These are phyloP conservation scores for Crithidia mellificae DNA, from an alignment of 208 protist species.

Conservation along the genomic window DNA sequence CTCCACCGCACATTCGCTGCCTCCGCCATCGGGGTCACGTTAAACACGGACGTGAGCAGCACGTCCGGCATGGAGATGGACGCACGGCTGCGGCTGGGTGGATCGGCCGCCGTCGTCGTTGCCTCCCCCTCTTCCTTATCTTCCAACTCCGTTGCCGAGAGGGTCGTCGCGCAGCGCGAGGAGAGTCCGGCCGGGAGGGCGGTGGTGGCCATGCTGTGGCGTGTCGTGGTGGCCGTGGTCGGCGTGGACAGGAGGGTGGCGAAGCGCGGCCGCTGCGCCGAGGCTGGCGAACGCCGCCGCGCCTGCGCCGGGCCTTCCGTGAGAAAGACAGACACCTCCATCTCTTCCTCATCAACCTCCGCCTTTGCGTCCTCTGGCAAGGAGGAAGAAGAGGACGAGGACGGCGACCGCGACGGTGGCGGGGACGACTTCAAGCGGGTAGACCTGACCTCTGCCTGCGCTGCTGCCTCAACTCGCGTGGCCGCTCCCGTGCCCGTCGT, in stretches of 20 bases:
- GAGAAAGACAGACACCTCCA: slow-evolving; percentile 16
- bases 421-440: too few relatives aligned
- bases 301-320: slow-evolving; percentile 13
- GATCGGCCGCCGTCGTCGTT: too few relatives aligned
- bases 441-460: too few relatives aligned
- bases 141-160: not conserved
- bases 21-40: not conserved
- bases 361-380: too few relatives aligned
- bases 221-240: not conserved
- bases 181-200: not conserved
- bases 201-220: slow-evolving; percentile 9
- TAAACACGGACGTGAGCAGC: not conserved
- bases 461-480: not conserved
- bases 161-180: not conserved
- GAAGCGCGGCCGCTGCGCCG: not conserved
- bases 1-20: slow-evolving; percentile 2
- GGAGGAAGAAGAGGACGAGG: too few relatives aligned
- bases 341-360: not conserved
- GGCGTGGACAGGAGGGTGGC: not conserved
- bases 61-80: not conserved
- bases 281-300: not conserved
- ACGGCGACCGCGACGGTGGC: too few relatives aligned
- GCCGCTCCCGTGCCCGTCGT: too few relatives aligned
- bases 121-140: not conserved
- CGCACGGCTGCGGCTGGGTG: not conserved